A percentile compares a stretch with the other conserved stretches of the same genome.
These are phyloP conservation scores for Suillus subluteus DNA, from an alignment of 768 basidiomycete species.

Conservation along the genomic window DNA sequence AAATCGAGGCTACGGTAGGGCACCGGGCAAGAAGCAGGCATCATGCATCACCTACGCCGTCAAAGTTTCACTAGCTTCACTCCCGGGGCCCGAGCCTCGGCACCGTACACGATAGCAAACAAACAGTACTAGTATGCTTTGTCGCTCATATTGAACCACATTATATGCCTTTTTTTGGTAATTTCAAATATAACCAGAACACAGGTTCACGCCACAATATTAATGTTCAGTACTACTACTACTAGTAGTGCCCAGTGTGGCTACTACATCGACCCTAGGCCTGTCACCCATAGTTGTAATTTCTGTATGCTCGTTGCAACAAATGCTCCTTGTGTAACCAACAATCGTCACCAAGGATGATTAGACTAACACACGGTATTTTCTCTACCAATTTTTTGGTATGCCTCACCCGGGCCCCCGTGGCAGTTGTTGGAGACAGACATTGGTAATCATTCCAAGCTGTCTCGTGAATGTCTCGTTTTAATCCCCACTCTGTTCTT, in stretches of 20 bases:
- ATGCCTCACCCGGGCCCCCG: not conserved
- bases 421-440: not conserved
- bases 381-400: not conserved
- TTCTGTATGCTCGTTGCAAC: not conserved
- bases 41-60: not conserved
- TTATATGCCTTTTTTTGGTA: not conserved
- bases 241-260: not conserved
- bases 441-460: not conserved
- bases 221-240: not conserved
- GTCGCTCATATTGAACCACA: not conserved
- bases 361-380: not conserved
- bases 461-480: not conserved
- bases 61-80: not conserved
- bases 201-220: constrained; percentile 1
- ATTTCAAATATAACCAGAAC: not conserved
- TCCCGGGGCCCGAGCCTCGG: not conserved
- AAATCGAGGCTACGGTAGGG: not conserved
- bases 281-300: not conserved
- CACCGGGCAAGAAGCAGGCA: not conserved
- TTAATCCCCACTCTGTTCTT: not conserved
- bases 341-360: not conserved
- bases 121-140: not conserved
- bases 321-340: not conserved
- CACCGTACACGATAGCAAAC: not conserved
- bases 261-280: not conserved